phyloP scores from a whole-genome alignment of 352 stramenopile genomes.

The Phytophthora meadii region DNA sequence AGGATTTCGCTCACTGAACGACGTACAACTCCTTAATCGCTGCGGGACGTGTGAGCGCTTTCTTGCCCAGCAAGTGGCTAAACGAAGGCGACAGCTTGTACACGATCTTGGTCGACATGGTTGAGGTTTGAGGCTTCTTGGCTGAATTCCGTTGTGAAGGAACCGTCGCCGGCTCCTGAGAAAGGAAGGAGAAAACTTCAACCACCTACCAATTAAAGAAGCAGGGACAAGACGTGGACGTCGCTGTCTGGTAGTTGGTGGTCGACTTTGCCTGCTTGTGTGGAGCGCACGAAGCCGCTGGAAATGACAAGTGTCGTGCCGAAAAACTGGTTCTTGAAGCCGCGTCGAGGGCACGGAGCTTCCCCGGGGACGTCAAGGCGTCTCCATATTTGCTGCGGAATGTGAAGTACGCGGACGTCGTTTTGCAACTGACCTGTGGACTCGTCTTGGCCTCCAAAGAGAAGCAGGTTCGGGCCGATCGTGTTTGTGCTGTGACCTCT shows the following conservation, averaged over 20 bases:
- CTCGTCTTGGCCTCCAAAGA: constrained; percentile 71
- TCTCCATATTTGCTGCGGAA: constrained; percentile 42
- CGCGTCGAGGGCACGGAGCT: constrained; percentile 59
- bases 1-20: not conserved
- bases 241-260: constrained; percentile 68
- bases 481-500: constrained; percentile 68
- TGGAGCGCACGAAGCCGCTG: constrained; percentile 69
- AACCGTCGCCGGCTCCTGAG: constrained; percentile 11
- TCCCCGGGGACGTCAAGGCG: constrained; percentile 40
- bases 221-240: constrained; percentile 53
- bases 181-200: not conserved
- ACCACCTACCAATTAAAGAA: not conserved
- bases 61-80: constrained; percentile 70
- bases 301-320: constrained; percentile 76
- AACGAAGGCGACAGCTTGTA: constrained; percentile 74
- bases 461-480: constrained; percentile 62
- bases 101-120: constrained; percentile 42
- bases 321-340: constrained; percentile 86
- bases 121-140: not conserved
- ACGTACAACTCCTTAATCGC: constrained; percentile 86
- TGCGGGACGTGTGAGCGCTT: constrained; percentile 66
- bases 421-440: constrained; percentile 54
- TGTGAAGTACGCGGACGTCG: constrained; percentile 57
- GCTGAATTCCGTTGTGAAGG: not conserved
- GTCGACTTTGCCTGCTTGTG: constrained; percentile 48